phyloP scores from a whole-genome alignment of 2,329 filamentous ascomycete species.

The Penicillium capsulatum region DNA sequence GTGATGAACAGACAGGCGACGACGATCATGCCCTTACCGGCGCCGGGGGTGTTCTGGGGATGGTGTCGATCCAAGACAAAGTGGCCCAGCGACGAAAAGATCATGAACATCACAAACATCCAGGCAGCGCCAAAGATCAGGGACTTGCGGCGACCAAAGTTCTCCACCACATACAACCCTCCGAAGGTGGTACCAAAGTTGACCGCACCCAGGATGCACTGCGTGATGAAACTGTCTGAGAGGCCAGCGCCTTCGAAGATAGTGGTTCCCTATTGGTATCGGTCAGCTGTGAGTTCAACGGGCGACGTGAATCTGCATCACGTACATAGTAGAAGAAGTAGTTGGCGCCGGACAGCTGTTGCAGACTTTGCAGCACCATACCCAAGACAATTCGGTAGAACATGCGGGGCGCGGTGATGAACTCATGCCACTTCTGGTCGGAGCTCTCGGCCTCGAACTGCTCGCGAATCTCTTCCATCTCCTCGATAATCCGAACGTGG shows the following conservation, averaged over 20 bases:
- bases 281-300: no score
- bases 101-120: constrained; percentile 62
- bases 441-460: constrained; percentile 53
- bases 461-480: constrained; percentile 54
- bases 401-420: constrained; percentile 46
- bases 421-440: constrained; percentile 40
- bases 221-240: constrained; percentile 58
- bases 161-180: constrained; percentile 66
- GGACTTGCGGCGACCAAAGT: constrained; percentile 63
- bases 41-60: constrained; percentile 43
- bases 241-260: constrained; percentile 62
- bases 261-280: constrained; percentile 39
- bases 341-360: constrained; percentile 46
- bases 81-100: constrained; percentile 59
- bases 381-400: constrained; percentile 43
- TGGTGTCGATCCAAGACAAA: constrained; percentile 37
- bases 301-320: no score
- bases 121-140: constrained; percentile 63
- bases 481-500: constrained; percentile 51
- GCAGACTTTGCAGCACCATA: constrained; percentile 41
- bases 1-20: constrained; percentile 69
- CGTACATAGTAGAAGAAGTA: constrained; percentile 54
- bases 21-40: constrained; percentile 66
- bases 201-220: constrained; percentile 62
- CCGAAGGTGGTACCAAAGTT: constrained; percentile 65